A percentile compares a stretch with the other conserved stretches of the same genome.
Conservation (phyloP, 1,284 basidiomycete genomes). For the Vanrija humicola region DNA sequence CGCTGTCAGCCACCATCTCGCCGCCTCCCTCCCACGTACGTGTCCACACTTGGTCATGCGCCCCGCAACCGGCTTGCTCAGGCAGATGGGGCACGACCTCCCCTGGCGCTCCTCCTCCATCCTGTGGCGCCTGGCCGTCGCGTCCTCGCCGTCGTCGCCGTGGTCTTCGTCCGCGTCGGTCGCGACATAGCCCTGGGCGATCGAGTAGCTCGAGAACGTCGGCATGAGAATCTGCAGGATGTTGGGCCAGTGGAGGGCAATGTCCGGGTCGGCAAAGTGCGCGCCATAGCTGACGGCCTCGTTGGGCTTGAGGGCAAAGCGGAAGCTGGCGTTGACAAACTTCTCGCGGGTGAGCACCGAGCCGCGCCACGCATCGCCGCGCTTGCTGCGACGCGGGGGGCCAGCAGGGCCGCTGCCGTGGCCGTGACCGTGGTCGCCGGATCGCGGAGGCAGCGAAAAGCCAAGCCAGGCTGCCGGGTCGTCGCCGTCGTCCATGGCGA, state of each 20-base stretch:
- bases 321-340: slow-evolving; percentile 89
- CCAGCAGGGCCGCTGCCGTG: slow-evolving; percentile 12
- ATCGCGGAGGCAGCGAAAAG: slow-evolving; percentile 72
- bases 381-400: slow-evolving; percentile 64
- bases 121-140: slow-evolving; percentile 26
- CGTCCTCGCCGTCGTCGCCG: slow-evolving; percentile 35
- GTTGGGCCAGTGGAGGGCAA: slow-evolving; percentile 94
- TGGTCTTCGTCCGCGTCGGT: slow-evolving; percentile 25
- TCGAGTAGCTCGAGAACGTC: slow-evolving; percentile 54
- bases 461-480: slow-evolving; percentile 57
- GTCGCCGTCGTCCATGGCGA: slow-evolving; percentile 22
- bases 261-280: slow-evolving; percentile 91
- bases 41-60: slow-evolving; percentile 98
- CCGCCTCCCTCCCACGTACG: slow-evolving; percentile 57
- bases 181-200: slow-evolving; percentile 46
- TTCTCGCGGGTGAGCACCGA: slow-evolving; percentile 77
- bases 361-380: slow-evolving; percentile 55
- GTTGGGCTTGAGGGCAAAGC: slow-evolving; percentile 86
- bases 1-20: neutral
- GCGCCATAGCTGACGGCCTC: slow-evolving; percentile 77
- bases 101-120: slow-evolving; percentile 45
- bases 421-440: slow-evolving; percentile 52
- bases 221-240: slow-evolving; percentile 93
- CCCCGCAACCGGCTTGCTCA: slow-evolving; percentile 76
- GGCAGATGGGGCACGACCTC: slow-evolving; percentile 88